These are phyloP conservation scores for Saksenaea oblongispora DNA, from an alignment of 371 early-diverging fungal species.

Conservation along the genomic window DNA sequence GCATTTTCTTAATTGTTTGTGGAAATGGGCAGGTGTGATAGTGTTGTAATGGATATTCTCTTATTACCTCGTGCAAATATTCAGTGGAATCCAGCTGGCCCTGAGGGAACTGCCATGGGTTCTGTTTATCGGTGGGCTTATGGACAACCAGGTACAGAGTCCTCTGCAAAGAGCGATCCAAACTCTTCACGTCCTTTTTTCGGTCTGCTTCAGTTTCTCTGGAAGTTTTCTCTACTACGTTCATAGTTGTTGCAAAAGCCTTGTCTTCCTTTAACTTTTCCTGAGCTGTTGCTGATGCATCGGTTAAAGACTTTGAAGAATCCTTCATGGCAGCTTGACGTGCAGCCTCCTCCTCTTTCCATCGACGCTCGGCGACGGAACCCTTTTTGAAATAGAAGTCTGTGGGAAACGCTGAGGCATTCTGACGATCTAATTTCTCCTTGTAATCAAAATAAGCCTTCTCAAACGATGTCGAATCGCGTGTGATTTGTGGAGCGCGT, in stretches of 20 bases:
- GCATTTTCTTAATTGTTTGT: slow-evolving; percentile 2
- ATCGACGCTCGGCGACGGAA: slow-evolving; percentile 74
- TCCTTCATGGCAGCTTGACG: slow-evolving; percentile 43
- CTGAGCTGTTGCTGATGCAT: slow-evolving; percentile 31
- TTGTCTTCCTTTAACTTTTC: slow-evolving; percentile 46
- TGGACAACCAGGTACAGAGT: slow-evolving; percentile 77
- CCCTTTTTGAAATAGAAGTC: slow-evolving; percentile 94
- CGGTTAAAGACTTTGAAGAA: slow-evolving; percentile 30
- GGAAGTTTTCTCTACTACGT: slow-evolving; percentile 47
- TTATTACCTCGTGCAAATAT: slow-evolving; percentile 68
- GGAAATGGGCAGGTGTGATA: background rate
- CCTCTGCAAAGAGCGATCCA: slow-evolving; percentile 75
- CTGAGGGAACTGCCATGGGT: slow-evolving; percentile 80
- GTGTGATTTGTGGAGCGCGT: slow-evolving; percentile 81
- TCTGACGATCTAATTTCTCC: slow-evolving; percentile 66
- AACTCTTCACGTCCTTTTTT: slow-evolving; percentile 63
- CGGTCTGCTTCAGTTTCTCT: slow-evolving; percentile 71
- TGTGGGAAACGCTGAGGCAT: slow-evolving; percentile 68
- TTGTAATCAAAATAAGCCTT: slow-evolving; percentile 75
- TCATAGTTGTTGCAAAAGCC: slow-evolving; percentile 36
- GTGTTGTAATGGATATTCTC: background rate
- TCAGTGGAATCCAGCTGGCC: slow-evolving; percentile 66
- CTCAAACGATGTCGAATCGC: slow-evolving; percentile 74
- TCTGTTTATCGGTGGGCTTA: slow-evolving; percentile 46
- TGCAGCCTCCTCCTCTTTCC: slow-evolving; percentile 61